phyloP scores from a whole-genome alignment of 2,329 filamentous ascomycete species.

The Juglanconis juglandina region DNA sequence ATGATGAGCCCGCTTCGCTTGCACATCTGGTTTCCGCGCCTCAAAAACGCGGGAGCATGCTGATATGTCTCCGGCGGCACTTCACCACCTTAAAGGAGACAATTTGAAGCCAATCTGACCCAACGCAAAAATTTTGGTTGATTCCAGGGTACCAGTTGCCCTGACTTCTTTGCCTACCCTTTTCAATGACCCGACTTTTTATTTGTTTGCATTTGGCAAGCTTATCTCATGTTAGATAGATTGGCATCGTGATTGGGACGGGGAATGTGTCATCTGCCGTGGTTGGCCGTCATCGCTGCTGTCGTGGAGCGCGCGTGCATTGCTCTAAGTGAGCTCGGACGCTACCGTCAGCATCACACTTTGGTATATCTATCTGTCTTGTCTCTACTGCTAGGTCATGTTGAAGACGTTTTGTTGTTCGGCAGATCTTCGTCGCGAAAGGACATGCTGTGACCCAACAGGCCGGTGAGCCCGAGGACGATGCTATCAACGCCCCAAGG shows the following conservation, averaged over 20 bases:
- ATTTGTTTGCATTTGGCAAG: not conserved
- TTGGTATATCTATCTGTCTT: no score
- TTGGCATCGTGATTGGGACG: not conserved
- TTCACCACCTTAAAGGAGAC: conserved; percentile 61
- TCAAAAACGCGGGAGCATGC: conserved; percentile 50
- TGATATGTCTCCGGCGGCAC: conserved; percentile 61
- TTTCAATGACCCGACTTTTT: conserved; percentile 21
- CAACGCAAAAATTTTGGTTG: conserved; percentile 33
- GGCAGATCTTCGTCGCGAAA: not conserved
- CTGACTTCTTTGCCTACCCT: conserved; percentile 19
- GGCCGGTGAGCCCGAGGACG: not conserved
- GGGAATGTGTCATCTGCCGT: not conserved
- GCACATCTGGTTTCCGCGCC: conserved; percentile 52
- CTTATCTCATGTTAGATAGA: not conserved
- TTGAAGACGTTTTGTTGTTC: not conserved
- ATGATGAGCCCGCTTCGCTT: conserved; percentile 68
- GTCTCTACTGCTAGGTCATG: not conserved
- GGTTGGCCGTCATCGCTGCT: not conserved
- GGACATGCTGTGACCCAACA: not conserved
- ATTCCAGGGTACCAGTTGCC: conserved; percentile 29
- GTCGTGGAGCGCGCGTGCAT: not conserved
- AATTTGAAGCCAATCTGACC: conserved; percentile 64
- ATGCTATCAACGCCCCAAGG: no score
- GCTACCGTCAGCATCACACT: no score
- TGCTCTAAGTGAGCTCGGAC: not conserved